These are phyloP conservation scores for Curvularia lunata DNA, from an alignment of 2,329 filamentous ascomycete genomes.

Conservation along the genomic window DNA sequence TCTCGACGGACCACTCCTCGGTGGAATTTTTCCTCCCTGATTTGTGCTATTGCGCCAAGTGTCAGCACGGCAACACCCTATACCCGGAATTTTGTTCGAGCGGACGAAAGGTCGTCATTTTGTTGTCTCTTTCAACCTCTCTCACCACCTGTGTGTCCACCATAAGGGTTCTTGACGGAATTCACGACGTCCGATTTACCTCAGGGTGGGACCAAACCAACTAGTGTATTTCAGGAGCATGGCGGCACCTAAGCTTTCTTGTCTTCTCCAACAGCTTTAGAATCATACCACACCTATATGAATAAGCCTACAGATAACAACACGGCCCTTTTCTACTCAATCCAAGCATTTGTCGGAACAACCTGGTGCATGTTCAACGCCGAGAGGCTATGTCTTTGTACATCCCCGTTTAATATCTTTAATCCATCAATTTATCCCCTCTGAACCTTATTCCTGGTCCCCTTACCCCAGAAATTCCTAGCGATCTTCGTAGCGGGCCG, in stretches of 20 bases:
- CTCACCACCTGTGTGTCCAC: neutral
- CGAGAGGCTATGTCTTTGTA: constrained; percentile 9
- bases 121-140: neutral
- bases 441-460: neutral
- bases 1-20: too few relatives aligned
- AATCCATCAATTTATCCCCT: constrained; percentile 10
- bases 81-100: neutral
- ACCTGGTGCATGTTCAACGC: constrained; percentile 1
- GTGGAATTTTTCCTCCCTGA: neutral
- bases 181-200: neutral
- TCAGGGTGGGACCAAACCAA: too few relatives aligned
- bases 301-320: neutral
- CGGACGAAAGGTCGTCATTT: neutral
- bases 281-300: neutral
- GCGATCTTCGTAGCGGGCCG: constrained; percentile 5
- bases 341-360: neutral
- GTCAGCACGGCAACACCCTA: neutral
- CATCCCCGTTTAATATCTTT: constrained; percentile 5
- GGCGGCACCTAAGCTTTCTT: neutral
- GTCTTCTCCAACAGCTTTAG: neutral
- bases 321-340: neutral
- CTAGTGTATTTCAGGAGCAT: neutral
- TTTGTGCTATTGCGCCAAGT: neutral
- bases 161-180: neutral
- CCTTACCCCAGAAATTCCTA: neutral